These are phyloP conservation scores for Puccinia coronata DNA, from an alignment of 1,284 basidiomycete species.

Conservation along the genomic window DNA sequence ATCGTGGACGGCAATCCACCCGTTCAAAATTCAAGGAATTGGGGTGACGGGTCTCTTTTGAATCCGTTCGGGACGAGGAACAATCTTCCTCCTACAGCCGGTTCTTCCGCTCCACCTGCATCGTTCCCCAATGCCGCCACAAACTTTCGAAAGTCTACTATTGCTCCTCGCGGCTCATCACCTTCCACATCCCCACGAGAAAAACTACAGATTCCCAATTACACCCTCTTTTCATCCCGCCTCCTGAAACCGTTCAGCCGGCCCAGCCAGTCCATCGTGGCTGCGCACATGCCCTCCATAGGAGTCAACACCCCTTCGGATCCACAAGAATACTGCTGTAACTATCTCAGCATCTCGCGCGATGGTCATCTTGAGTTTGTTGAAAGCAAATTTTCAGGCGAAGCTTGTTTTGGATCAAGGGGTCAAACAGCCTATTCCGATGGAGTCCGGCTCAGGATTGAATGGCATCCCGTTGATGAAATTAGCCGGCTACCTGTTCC, in stretches of 20 bases:
- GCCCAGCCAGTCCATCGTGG: conserved; percentile 20
- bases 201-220: neutral
- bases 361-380: conserved; percentile 45
- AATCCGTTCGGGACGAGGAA: conserved; percentile 6
- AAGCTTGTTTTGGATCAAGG: conserved; percentile 32
- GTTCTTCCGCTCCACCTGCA: neutral
- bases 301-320: neutral
- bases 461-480: neutral
- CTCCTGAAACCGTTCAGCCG: conserved; percentile 31
- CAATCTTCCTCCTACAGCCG: neutral
- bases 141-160: conserved; percentile 9
- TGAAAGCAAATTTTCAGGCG: conserved; percentile 12
- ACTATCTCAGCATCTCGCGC: conserved; percentile 24
- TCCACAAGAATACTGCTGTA: neutral
- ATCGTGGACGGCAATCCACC: conserved; percentile 12
- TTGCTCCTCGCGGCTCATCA: conserved; percentile 8
- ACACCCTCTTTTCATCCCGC: conserved; percentile 32
- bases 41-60: conserved; percentile 28
- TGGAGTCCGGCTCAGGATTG: conserved; percentile 38
- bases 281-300: conserved; percentile 2
- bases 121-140: conserved; percentile 6
- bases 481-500: neutral
- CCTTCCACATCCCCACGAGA: conserved; percentile 24
- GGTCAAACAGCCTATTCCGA: conserved; percentile 23
- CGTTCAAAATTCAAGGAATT: neutral